Evolutionary conservation across 768 basidiomycete genomes (phyloP).

Genomic region (Auriscalpium orientale): DNA sequence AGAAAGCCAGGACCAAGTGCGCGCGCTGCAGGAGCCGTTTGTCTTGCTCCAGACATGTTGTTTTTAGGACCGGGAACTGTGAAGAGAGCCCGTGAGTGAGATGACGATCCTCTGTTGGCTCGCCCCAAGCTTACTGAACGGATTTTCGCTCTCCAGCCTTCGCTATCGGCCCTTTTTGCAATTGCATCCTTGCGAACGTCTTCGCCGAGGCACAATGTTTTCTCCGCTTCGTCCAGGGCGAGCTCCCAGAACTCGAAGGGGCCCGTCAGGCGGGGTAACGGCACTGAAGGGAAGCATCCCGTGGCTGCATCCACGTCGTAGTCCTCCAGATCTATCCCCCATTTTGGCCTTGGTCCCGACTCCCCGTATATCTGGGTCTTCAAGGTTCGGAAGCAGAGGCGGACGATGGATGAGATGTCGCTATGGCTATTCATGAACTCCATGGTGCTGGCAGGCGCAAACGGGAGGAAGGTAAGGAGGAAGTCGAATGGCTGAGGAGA

Average conservation of each 20-base stretch:
- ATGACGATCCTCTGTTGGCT: no score
- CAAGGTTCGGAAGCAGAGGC: conserved; percentile 9
- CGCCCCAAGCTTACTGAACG: conserved; percentile 42
- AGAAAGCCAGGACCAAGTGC: conserved; percentile 83
- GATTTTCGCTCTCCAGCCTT: conserved; percentile 61
- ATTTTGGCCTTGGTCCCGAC: neutral
- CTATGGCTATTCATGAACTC: neutral
- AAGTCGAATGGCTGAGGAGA: no score
- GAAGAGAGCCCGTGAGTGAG: no score
- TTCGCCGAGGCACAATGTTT: conserved; percentile 48
- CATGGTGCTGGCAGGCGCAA: neutral
- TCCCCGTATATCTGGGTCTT: conserved; percentile 4
- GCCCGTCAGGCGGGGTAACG: conserved; percentile 46
- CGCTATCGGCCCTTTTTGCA: conserved; percentile 45
- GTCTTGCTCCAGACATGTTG: conserved; percentile 42
- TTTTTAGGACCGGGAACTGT: conserved; percentile 69
- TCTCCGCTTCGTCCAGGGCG: conserved; percentile 48
- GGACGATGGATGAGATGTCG: conserved; percentile 6
- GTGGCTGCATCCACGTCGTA: conserved; percentile 53
- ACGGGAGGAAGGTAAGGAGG: no score
- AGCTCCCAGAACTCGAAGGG: conserved; percentile 66
- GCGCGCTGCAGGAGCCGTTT: conserved; percentile 69
- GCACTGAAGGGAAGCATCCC: conserved; percentile 77
- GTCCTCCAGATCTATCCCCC: conserved; percentile 20
- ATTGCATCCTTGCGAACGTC: conserved; percentile 42